These are phyloP conservation scores for Backusella liffmaniae DNA, from an alignment of 192 early-diverging fungal species.

Conservation along the genomic window DNA sequence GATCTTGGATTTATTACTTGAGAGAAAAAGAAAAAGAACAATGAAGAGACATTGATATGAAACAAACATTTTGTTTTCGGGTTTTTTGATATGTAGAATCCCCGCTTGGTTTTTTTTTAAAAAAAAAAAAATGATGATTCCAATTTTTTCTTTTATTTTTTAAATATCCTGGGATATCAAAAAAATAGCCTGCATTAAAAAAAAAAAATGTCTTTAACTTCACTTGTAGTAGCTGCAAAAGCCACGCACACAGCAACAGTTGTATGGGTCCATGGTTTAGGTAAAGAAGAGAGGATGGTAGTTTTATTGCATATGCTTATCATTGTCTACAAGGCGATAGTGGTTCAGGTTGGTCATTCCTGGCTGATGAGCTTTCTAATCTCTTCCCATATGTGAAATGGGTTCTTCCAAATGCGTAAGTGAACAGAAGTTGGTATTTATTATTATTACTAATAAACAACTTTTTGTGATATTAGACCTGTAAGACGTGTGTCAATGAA, in stretches of 20 bases:
- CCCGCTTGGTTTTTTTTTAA: too few species aligned
- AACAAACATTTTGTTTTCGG: too few species aligned
- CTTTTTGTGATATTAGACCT: conserved; percentile 35
- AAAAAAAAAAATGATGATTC: too few species aligned
- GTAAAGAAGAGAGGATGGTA: not conserved
- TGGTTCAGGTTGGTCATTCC: conserved; percentile 56
- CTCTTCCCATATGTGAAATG: conserved; percentile 85
- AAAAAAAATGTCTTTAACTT: conserved; percentile 26
- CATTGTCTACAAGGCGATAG: conserved; percentile 44
- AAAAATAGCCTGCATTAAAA: not conserved
- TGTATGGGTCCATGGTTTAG: conserved; percentile 54
- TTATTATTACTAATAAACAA: not conserved
- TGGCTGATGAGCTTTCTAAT: conserved; percentile 52
- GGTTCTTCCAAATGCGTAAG: conserved; percentile 83
- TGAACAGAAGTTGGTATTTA: not conserved
- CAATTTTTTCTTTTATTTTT: not conserved
- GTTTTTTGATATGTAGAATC: too few species aligned
- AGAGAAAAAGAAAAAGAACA: too few species aligned
- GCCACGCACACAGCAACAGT: conserved; percentile 56
- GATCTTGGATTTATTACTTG: too few species aligned
- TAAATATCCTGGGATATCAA: not conserved
- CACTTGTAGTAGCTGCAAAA: conserved; percentile 39
- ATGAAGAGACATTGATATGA: too few species aligned
- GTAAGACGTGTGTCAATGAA: conserved; percentile 73
- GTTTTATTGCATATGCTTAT: not conserved